Evolutionary conservation across 139 green algal genomes (phyloP).

Genomic region (Coelastrella sp.): DNA sequence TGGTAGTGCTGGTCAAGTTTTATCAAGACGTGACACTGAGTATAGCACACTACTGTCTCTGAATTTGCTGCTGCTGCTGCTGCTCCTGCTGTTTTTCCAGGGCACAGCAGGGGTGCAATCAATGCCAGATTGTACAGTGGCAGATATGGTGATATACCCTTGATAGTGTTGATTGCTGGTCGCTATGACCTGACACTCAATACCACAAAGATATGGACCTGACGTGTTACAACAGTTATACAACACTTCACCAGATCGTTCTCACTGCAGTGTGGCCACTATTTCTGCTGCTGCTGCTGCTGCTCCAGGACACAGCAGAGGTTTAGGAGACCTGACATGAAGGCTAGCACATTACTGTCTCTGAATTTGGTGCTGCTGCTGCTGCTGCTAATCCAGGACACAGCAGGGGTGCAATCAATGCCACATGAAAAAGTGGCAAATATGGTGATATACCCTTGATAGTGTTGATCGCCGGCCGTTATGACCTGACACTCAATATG

Average conservation of each 20-base stretch:
- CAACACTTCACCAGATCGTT: not conserved
- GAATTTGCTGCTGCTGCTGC: not conserved
- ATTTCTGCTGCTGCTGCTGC: no score
- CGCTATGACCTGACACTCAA: slow-evolving; percentile 1
- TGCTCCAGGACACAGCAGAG: no score
- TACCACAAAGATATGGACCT: not conserved
- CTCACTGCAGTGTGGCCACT: no score
- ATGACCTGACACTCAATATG: slow-evolving; percentile 34
- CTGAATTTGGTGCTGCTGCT: not conserved
- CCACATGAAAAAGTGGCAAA: not conserved
- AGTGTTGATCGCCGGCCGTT: slow-evolving; percentile 16
- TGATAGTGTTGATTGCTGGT: slow-evolving; percentile 12
- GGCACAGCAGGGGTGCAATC: slow-evolving; percentile 15
- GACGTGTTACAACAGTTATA: not conserved
- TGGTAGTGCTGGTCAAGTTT: slow-evolving; percentile 25
- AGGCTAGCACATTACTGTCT: no score
- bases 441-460: not conserved
- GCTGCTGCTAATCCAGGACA: slow-evolving; percentile 6
- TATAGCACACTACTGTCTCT: not conserved
- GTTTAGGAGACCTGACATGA: no score
- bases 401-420: slow-evolving; percentile 11
- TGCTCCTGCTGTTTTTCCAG: not conserved
- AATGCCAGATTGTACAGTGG: not conserved
- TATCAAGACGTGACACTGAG: no score
- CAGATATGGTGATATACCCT: not conserved